phyloP scores from a whole-genome alignment of 352 stramenopile genomes.

The Peronospora farinosa region DNA sequence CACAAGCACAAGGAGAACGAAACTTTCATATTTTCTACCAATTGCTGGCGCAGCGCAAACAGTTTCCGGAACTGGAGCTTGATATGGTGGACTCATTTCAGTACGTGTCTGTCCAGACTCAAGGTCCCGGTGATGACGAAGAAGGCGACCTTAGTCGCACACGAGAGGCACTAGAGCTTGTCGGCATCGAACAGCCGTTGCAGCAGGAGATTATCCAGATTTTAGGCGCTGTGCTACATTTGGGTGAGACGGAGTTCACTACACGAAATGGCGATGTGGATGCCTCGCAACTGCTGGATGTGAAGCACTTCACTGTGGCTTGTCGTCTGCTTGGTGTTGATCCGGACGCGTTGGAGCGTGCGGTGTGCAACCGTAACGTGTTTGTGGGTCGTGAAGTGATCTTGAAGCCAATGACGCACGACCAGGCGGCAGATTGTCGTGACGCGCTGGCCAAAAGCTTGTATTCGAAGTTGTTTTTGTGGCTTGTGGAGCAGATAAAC shows the following conservation, averaged over 20 bases:
- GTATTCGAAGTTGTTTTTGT: conserved; percentile 93
- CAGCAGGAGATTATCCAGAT: conserved; percentile 87
- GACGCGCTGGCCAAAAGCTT: conserved; percentile 94
- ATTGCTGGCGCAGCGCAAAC: conserved; percentile 54
- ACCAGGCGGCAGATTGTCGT: conserved; percentile 77
- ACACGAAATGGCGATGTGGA: conserved; percentile 72
- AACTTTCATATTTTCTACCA: conserved; percentile 96
- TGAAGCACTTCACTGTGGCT: conserved; percentile 49
- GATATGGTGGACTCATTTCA: conserved; percentile 44
- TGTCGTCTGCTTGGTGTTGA: conserved; percentile 57
- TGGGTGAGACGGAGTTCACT: conserved; percentile 89
- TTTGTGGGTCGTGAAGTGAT: conserved; percentile 79
- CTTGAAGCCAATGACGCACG: conserved; percentile 75
- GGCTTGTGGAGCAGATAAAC: conserved; percentile 93
- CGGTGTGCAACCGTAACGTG: conserved; percentile 76
- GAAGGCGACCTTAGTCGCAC: conserved; percentile 67
- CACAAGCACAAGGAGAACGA: conserved; percentile 76
- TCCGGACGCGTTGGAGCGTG: conserved; percentile 48
- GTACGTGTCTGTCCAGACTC: conserved; percentile 49
- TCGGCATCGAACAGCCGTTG: conserved; percentile 79
- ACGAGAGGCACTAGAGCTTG: conserved; percentile 77
- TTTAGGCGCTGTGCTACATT: conserved; percentile 85
- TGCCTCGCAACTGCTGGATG: conserved; percentile 52
- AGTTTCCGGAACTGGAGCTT: conserved; percentile 59
- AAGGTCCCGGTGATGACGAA: conserved; percentile 35